phyloP scores from a whole-genome alignment of 192 early-diverging fungal genomes.

The Podila clonocystis region DNA sequence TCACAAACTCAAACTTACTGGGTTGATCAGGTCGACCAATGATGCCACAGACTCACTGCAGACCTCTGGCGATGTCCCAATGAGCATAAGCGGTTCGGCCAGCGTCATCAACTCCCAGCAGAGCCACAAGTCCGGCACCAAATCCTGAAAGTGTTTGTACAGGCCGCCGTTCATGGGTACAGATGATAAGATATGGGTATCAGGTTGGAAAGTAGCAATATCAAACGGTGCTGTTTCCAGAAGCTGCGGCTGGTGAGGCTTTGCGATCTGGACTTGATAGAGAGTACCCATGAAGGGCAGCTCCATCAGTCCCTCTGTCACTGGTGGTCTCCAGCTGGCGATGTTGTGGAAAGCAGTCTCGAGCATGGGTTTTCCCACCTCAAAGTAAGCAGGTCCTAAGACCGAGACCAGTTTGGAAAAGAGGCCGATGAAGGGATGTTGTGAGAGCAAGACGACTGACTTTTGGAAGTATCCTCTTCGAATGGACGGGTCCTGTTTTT shows the following conservation, averaged over 20 bases:
- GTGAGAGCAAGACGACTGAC: constrained; percentile 87
- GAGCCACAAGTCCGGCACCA: constrained; percentile 86
- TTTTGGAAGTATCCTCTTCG: constrained; percentile 95
- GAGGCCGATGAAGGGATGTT: constrained; percentile 89
- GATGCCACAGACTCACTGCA: constrained; percentile 86
- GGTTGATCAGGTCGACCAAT: constrained; percentile 92
- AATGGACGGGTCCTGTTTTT: constrained; percentile 86
- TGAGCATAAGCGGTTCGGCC: constrained; percentile 89
- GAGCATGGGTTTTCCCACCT: constrained; percentile 75
- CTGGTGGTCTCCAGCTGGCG: constrained; percentile 74
- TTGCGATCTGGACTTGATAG: constrained; percentile 73
- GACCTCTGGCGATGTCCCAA: constrained; percentile 87
- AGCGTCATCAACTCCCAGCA: constrained; percentile 96
- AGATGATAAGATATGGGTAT: constrained; percentile 77
- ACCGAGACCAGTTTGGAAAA: constrained; percentile 78
- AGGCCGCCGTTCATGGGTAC: constrained; percentile 67
- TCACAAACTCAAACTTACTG: constrained; percentile 61
- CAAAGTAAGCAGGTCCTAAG: constrained; percentile 88
- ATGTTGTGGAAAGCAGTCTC: constrained; percentile 86
- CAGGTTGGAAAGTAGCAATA: constrained; percentile 70
- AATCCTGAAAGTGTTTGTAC: constrained; percentile 81
- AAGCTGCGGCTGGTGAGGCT: constrained; percentile 73
- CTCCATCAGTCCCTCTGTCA: constrained; percentile 73
- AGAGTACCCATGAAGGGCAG: constrained; percentile 77
- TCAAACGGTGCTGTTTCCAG: constrained; percentile 78